Conservation (phyloP, 306 rosid genomes). For the Prunus salicina region DNA sequence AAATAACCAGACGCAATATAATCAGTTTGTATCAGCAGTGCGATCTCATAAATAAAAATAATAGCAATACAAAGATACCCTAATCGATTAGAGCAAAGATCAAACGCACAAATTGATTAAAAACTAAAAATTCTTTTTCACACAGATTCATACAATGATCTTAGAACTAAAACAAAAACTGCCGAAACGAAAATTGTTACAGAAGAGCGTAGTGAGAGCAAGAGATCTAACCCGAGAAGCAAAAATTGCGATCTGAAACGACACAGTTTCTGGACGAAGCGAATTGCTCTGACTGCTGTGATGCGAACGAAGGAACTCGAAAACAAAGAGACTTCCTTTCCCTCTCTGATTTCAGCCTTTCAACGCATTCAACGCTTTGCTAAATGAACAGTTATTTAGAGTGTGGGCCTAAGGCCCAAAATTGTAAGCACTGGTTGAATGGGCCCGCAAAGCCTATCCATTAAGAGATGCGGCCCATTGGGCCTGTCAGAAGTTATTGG, state of each 20-base stretch:
- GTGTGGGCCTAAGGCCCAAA: background rate
- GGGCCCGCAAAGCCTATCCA: background rate
- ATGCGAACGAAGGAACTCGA: background rate
- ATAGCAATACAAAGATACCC: too few relatives aligned
- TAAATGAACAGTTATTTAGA: background rate
- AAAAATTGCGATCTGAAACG: background rate
- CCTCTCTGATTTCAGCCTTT: background rate
- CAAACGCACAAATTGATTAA: background rate
- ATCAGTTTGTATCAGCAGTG: background rate
- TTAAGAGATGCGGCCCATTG: background rate
- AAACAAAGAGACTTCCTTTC: background rate
- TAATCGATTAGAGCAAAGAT: background rate
- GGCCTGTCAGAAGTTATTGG: background rate
- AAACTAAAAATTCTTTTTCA: too few relatives aligned
- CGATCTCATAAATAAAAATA: background rate
- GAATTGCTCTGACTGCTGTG: slow-evolving; percentile 1
- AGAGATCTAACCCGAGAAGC: background rate
- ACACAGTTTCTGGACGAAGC: slow-evolving; percentile 6
- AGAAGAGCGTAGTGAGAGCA: background rate
- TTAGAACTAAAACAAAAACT: background rate
- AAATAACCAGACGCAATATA: background rate
- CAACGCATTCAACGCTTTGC: background rate
- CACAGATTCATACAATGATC: background rate
- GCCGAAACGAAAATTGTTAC: background rate
- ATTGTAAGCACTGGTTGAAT: fast-evolving